Evolutionary conservation across 1,284 basidiomycete species (phyloP).

Genomic region (Apiotrichum laibachii): DNA sequence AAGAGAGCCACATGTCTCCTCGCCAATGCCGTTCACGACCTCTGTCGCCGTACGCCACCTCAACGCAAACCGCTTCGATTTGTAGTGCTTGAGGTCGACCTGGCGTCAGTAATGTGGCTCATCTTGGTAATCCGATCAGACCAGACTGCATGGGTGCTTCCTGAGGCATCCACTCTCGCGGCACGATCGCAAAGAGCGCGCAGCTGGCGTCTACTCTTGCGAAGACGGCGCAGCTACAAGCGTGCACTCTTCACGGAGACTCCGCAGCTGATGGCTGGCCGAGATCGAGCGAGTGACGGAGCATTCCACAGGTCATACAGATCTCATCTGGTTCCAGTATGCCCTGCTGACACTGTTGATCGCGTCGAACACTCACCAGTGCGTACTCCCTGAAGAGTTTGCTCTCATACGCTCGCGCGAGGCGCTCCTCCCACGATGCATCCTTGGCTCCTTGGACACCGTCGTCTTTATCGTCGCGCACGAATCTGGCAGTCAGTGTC

Average conservation of each 20-base stretch:
- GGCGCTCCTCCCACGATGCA: constrained; percentile 68
- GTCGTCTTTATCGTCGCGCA: constrained; percentile 63
- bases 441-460: constrained; percentile 18
- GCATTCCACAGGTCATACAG: too few relatives aligned
- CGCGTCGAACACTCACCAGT: constrained; percentile 50
- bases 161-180: too few relatives aligned
- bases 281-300: too few relatives aligned
- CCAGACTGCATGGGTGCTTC: too few relatives aligned
- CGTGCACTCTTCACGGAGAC: not conserved
- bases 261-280: too few relatives aligned
- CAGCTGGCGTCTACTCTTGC: too few relatives aligned
- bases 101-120: constrained; percentile 10
- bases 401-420: constrained; percentile 81
- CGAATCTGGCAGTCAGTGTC: constrained; percentile 60
- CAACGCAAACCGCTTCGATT: constrained; percentile 83
- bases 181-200: too few relatives aligned
- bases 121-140: too few relatives aligned
- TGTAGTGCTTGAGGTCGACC: constrained; percentile 91
- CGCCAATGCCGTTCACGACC: constrained; percentile 76
- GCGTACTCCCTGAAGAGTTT: constrained; percentile 86
- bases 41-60: constrained; percentile 89
- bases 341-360: too few relatives aligned
- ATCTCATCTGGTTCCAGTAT: too few relatives aligned
- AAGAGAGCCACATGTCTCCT: constrained; percentile 80
- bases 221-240: not conserved